Conservation (phyloP, 2,329 filamentous ascomycete species). For the Piedraia hortae region DNA sequence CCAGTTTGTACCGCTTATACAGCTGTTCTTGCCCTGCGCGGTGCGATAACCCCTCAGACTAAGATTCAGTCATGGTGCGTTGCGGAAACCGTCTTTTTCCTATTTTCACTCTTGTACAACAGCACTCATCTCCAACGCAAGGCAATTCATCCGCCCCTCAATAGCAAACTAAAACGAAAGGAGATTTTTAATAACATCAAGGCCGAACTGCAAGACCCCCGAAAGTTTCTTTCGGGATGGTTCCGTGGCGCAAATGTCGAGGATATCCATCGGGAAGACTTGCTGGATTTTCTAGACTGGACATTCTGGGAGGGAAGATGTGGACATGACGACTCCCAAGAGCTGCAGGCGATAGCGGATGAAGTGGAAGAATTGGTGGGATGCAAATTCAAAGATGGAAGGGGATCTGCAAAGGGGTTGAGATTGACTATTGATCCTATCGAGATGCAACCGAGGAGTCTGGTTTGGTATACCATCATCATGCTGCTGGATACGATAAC, state of each 20-base stretch:
- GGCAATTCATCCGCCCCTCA: conserved; percentile 22
- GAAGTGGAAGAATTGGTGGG: conserved; percentile 27
- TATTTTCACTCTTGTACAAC: conserved; percentile 26
- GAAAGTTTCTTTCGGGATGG: conserved; percentile 34
- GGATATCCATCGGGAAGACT: conserved; percentile 38
- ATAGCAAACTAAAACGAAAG: conserved; percentile 22
- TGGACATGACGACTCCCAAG: conserved; percentile 30
- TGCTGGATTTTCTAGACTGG: conserved; percentile 40
- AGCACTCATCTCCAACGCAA: conserved; percentile 23
- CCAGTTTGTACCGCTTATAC: conserved; percentile 3
- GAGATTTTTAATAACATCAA: conserved; percentile 30
- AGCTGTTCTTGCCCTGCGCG: neutral
- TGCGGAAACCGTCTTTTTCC: conserved; percentile 27
- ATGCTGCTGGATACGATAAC: conserved; percentile 23
- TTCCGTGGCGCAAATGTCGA: conserved; percentile 30
- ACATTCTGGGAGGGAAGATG: conserved; percentile 33
- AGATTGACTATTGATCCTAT: conserved; percentile 39
- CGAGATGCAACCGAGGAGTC: conserved; percentile 30
- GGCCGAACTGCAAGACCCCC: conserved; percentile 25
- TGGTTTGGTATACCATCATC: conserved; percentile 34
- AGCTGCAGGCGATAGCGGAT: conserved; percentile 28
- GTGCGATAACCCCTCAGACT: conserved; percentile 1
- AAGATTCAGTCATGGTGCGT: conserved; percentile 13
- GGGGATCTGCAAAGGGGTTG: conserved; percentile 27
- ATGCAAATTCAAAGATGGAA: conserved; percentile 24